Evolutionary conservation across 306 rosid species (phyloP).

Genomic region (Amphicarpaea edgeworthii): DNA sequence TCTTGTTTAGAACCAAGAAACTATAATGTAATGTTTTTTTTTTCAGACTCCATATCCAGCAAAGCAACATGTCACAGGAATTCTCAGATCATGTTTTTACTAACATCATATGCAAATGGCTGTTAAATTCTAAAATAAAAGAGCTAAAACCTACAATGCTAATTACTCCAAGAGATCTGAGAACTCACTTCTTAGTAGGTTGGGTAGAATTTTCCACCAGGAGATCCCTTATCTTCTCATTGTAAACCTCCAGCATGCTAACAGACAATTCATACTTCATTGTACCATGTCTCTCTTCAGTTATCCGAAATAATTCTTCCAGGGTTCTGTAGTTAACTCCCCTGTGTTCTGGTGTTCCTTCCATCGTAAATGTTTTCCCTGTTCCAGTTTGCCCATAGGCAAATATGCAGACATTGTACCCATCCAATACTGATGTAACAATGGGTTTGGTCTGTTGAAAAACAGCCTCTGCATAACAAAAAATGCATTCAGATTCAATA

Average conservation of each 20-base stretch:
- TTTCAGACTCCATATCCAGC: conserved; percentile 26
- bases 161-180: conserved; percentile 14
- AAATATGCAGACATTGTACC: conserved; percentile 92
- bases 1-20: conserved; percentile 9
- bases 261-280: conserved; percentile 82
- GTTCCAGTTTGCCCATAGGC: conserved; percentile 99
- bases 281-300: conserved; percentile 72
- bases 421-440: conserved; percentile 93
- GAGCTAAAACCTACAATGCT: conserved; percentile 12
- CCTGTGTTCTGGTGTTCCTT: conserved; percentile 86
- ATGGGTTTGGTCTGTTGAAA: conserved; percentile 84
- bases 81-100: background rate
- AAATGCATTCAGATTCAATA: conserved; percentile 10
- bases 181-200: conserved; percentile 82
- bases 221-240: conserved; percentile 93
- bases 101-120: conserved; percentile 6
- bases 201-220: conserved; percentile 79
- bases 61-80: conserved; percentile 10
- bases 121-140: conserved; percentile 6
- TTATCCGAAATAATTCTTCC: conserved; percentile 75
- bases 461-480: conserved; percentile 70
- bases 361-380: conserved; percentile 98
- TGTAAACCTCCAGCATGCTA: conserved; percentile 97
- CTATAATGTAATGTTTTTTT: background rate
- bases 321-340: conserved; percentile 97